Evolutionary conservation across 1,284 basidiomycete genomes (phyloP).

Genomic region (Rhodotorula glutinis): DNA sequence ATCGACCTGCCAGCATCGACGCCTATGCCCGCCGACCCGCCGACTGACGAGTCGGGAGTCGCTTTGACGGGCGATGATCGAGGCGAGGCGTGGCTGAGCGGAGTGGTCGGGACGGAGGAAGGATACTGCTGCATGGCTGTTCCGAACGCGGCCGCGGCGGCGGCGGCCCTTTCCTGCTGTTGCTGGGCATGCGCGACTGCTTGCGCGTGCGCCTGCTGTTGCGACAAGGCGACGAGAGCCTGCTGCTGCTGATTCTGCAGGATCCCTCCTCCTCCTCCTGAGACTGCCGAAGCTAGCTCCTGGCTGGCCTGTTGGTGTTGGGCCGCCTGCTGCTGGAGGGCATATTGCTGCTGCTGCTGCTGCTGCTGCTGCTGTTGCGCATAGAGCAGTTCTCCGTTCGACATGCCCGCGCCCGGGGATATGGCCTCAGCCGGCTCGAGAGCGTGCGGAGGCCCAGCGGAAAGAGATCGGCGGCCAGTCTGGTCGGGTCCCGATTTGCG

Average conservation of each 20-base stretch:
- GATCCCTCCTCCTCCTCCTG: too few species aligned
- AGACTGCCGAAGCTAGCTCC: too few species aligned
- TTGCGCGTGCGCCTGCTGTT: background rate
- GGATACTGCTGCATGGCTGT: background rate
- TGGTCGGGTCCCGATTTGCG: too few species aligned
- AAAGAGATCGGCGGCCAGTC: too few species aligned
- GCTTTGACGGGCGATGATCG: conserved; percentile 10
- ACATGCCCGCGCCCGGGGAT: background rate
- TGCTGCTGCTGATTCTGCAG: conserved; percentile 4
- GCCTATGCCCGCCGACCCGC: background rate
- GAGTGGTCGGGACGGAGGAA: conserved; percentile 5
- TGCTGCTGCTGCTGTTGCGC: too few species aligned
- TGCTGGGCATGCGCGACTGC: background rate
- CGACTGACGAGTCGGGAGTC: conserved; percentile 16
- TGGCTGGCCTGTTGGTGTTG: too few species aligned
- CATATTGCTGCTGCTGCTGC: background rate
- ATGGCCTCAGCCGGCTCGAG: background rate
- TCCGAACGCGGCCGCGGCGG: background rate
- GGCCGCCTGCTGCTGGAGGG: background rate
- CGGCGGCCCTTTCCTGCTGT: background rate
- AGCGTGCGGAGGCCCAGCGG: background rate
- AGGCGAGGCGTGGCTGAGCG: conserved; percentile 15
- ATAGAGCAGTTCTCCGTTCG: background rate
- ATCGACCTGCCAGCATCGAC: too few species aligned
- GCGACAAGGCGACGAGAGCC: background rate